A percentile compares a stretch with the other conserved stretches of the same genome.
Evolutionary conservation across 345 rosid genomes (phyloP).

Genomic region (Ceriops zippeliana): DNA sequence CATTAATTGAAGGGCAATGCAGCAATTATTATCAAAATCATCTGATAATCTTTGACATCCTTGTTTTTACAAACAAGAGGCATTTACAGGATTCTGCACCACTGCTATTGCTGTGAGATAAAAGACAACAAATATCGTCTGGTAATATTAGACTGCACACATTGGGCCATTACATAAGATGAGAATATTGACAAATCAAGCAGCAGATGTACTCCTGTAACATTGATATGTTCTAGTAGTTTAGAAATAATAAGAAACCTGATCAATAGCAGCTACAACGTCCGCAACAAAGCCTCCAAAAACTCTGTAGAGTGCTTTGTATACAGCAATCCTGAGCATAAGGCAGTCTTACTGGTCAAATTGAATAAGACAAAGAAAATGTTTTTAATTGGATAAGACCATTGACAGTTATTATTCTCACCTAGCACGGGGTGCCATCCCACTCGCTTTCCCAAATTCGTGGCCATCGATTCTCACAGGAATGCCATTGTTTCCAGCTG

Average conservation of each 20-base stretch:
- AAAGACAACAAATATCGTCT: background rate
- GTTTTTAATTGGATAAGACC: background rate
- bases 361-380: conserved; percentile 6
- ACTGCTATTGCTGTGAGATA: no score
- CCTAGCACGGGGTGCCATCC: conserved; percentile 99
- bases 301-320: conserved; percentile 91
- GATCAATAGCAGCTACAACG: conserved; percentile 99
- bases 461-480: conserved; percentile 88
- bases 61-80: no score
- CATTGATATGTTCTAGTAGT: background rate
- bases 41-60: no score
- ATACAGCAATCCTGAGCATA: conserved; percentile 74
- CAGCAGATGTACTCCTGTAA: background rate
- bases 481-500: conserved; percentile 98
- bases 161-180: background rate
- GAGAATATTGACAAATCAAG: background rate
- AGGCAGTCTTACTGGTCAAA: conserved; percentile 5
- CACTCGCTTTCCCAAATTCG: conserved; percentile 98
- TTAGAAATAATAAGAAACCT: conserved; percentile 38
- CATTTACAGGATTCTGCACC: no score
- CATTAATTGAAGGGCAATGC: no score
- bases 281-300: conserved; percentile 96
- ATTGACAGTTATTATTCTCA: conserved; percentile 23
- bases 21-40: no score
- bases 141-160: background rate